phyloP scores from a whole-genome alignment of 331 rosid genomes.

The Acacia concinna region DNA sequence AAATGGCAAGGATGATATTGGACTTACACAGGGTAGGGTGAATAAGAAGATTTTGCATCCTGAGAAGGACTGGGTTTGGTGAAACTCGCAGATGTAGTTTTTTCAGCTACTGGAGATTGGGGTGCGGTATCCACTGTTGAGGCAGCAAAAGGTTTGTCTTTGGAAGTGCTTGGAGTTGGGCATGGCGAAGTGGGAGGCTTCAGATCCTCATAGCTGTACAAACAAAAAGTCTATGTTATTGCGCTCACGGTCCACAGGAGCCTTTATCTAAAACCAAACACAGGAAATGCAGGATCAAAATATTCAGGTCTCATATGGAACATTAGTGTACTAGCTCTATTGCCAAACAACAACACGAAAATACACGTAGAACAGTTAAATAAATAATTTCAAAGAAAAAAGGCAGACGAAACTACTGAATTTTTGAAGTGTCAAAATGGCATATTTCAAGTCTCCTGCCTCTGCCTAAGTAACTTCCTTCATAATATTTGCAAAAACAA shows the following conservation, averaged over 20 bases:
- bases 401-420: not conserved
- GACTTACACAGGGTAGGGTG: slow-evolving; percentile 54
- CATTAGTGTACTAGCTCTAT: not conserved
- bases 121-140: slow-evolving; percentile 33
- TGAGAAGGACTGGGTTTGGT: slow-evolving; percentile 33
- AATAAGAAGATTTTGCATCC: slow-evolving; percentile 35
- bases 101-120: slow-evolving; percentile 33
- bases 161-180: slow-evolving; percentile 51
- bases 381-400: not conserved
- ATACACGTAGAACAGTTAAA: not conserved
- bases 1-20: not conserved
- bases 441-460: slow-evolving; percentile 19
- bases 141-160: slow-evolving; percentile 28
- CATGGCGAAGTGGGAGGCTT: slow-evolving; percentile 68
- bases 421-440: not conserved
- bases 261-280: slow-evolving; percentile 13
- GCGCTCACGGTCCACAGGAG: not conserved
- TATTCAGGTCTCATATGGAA: slow-evolving; percentile 3
- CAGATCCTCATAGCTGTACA: slow-evolving; percentile 57
- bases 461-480: slow-evolving; percentile 6
- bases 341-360: not conserved
- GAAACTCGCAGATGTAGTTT: not conserved
- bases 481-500: not conserved
- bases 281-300: not conserved
- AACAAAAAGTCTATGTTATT: not conserved